phyloP scores from a whole-genome alignment of 352 stramenopile genomes.

The Phytopythium cucurbitacearum region DNA sequence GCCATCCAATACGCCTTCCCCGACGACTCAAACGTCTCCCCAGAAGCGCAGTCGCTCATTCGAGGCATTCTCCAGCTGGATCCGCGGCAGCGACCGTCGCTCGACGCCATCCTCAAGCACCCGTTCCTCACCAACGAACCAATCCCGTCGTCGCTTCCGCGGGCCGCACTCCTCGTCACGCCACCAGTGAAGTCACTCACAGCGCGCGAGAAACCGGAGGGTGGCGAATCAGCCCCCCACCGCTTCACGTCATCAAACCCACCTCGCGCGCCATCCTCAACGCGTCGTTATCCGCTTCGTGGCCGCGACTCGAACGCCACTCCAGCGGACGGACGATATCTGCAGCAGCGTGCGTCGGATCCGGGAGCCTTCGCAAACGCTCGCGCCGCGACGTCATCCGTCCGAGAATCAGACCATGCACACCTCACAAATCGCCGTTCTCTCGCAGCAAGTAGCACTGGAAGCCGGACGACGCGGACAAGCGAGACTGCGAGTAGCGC shows the following conservation, averaged over 20 bases:
- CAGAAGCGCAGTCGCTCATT: constrained; percentile 69
- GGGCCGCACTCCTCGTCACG: constrained; percentile 64
- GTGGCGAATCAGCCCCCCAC: constrained; percentile 1
- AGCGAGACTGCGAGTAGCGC: background rate
- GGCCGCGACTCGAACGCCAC: constrained; percentile 28
- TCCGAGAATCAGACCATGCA: too few species aligned
- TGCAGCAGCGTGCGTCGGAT: constrained; percentile 23
- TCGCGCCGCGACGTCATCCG: too few species aligned
- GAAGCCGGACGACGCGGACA: background rate
- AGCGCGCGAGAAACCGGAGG: constrained; percentile 1
- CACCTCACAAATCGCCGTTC: too few species aligned
- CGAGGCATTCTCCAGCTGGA: constrained; percentile 70
- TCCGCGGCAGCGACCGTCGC: constrained; percentile 57
- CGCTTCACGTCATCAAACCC: constrained; percentile 17
- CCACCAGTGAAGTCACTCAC: constrained; percentile 20
- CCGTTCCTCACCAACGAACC: constrained; percentile 69
- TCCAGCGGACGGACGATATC: background rate
- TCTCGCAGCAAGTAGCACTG: background rate
- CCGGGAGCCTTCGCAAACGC: constrained; percentile 7
- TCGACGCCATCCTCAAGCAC: constrained; percentile 75
- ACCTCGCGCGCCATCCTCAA: constrained; percentile 13
- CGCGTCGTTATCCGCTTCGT: constrained; percentile 30
- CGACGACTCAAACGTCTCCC: constrained; percentile 80
- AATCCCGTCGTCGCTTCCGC: constrained; percentile 47
- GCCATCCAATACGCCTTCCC: constrained; percentile 96